Evolutionary conservation across 2,329 filamentous ascomycete species (phyloP).

Genomic region (Calonectria pseudoreteaudii): DNA sequence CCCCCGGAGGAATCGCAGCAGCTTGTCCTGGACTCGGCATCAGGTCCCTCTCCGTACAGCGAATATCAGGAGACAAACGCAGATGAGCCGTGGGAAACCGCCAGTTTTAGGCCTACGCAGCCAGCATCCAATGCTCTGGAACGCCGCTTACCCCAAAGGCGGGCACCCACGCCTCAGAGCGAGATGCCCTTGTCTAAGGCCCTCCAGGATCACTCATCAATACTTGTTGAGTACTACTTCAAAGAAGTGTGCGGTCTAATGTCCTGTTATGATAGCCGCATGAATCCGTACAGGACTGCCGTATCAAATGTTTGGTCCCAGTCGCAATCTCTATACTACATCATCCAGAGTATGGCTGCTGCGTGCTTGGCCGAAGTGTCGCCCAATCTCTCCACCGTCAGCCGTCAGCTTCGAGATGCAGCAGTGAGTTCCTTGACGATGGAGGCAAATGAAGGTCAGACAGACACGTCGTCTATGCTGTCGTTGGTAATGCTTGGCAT

Average conservation of each 20-base stretch:
- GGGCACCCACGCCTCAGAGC: background rate
- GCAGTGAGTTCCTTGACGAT: constrained; percentile 62
- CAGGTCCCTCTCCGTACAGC: constrained; percentile 20
- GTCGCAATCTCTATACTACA: constrained; percentile 69
- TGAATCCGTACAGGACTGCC: constrained; percentile 71
- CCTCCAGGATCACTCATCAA: constrained; percentile 58
- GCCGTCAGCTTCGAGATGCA: constrained; percentile 58
- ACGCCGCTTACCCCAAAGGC: constrained; percentile 10
- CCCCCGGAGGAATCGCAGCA: constrained; percentile 26
- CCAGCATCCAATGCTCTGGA: background rate
- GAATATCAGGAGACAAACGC: constrained; percentile 24
- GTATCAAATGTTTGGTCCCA: constrained; percentile 68
- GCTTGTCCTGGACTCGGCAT: constrained; percentile 20
- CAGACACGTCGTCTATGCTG: constrained; percentile 67
- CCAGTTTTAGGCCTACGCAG: constrained; percentile 4
- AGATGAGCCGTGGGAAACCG: constrained; percentile 27
- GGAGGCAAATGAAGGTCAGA: constrained; percentile 58
- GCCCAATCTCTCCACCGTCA: constrained; percentile 61
- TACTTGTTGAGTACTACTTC: constrained; percentile 73
- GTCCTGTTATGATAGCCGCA: constrained; percentile 72
- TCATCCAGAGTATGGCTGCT: constrained; percentile 74
- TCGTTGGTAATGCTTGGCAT: constrained; percentile 69
- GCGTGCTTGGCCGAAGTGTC: constrained; percentile 67
- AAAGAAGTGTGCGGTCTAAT: constrained; percentile 71
- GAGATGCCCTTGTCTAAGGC: constrained; percentile 31